phyloP scores from a whole-genome alignment of 2,329 filamentous ascomycete species.

The Harringtonia aguacate region DNA sequence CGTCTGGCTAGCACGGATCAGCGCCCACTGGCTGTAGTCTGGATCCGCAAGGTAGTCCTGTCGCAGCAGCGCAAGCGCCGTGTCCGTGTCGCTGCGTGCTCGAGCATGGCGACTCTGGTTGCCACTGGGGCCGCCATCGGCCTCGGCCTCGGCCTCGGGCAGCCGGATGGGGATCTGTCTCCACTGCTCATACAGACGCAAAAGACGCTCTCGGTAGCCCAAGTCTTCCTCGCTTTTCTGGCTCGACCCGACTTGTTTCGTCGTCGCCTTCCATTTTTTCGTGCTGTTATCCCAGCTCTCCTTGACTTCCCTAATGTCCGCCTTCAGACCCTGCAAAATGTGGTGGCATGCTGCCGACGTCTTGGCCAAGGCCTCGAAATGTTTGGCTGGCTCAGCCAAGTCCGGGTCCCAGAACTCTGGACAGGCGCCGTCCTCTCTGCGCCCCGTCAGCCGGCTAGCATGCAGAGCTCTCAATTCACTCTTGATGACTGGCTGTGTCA shows the following conservation, averaged over 20 bases:
- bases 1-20: constrained; percentile 38
- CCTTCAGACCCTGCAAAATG: constrained; percentile 22
- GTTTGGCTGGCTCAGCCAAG: constrained; percentile 20
- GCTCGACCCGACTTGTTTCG: constrained; percentile 6
- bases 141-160: constrained; percentile 9
- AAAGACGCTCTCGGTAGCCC: constrained; percentile 19
- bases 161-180: constrained; percentile 24
- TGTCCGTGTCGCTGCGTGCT: constrained; percentile 16
- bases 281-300: constrained; percentile 20
- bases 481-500: constrained; percentile 33
- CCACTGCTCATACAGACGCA: constrained; percentile 29
- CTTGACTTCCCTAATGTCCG: constrained; percentile 19
- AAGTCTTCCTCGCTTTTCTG: constrained; percentile 2
- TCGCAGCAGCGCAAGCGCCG: constrained; percentile 23
- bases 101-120: too few relatives aligned
- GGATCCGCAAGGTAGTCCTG: constrained; percentile 14
- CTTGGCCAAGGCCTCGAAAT: constrained; percentile 20
- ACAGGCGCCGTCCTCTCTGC: not conserved
- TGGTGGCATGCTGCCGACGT: constrained; percentile 18
- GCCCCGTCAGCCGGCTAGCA: not conserved
- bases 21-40: constrained; percentile 30
- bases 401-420: constrained; percentile 25
- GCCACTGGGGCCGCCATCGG: not conserved
- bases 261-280: not conserved
- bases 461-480: constrained; percentile 24